Evolutionary conservation across 116 monocot genomes (phyloP).

Genomic region (Phalaenopsis hybrid): DNA sequence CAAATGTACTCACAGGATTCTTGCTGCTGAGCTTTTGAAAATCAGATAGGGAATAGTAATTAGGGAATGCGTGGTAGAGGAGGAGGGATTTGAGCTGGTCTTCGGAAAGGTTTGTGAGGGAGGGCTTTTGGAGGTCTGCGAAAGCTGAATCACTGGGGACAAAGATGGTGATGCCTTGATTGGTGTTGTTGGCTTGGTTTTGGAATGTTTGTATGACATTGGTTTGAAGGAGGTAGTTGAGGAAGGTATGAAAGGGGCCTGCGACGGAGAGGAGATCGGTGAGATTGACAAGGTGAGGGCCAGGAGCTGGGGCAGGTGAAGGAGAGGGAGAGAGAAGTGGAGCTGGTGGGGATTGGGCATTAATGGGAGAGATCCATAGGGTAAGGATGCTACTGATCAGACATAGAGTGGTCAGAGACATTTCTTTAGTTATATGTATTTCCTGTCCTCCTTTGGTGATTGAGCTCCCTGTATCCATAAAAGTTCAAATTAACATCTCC

Average conservation of each 20-base stretch:
- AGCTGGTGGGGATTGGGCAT: constrained; percentile 15
- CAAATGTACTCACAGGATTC: constrained; percentile 59
- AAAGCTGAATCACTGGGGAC: constrained; percentile 79
- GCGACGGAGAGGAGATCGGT: constrained; percentile 60
- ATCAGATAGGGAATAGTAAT: constrained; percentile 77
- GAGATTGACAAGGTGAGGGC: constrained; percentile 59
- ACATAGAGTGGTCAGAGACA: constrained; percentile 14
- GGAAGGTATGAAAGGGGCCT: constrained; percentile 85
- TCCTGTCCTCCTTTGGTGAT: not conserved
- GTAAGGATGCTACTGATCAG: constrained; percentile 18
- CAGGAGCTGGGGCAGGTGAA: constrained; percentile 72
- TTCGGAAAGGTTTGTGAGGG: constrained; percentile 63
- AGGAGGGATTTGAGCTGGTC: constrained; percentile 77
- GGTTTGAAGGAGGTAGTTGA: constrained; percentile 53
- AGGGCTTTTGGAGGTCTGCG: constrained; percentile 50
- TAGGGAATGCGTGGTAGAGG: constrained; percentile 78
- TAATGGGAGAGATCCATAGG: constrained; percentile 11
- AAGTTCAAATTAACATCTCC: not conserved
- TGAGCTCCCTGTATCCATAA: not conserved
- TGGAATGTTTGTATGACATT: constrained; percentile 75
- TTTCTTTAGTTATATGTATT: constrained; percentile 5
- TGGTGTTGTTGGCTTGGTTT: constrained; percentile 79
- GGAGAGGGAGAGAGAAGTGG: constrained; percentile 5
- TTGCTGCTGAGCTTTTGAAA: constrained; percentile 58
- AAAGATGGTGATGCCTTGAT: constrained; percentile 85